Base-by-base conservation (phyloP, 805 yeast genomes). In the Cyberlindnera galapagoensis region DNA sequence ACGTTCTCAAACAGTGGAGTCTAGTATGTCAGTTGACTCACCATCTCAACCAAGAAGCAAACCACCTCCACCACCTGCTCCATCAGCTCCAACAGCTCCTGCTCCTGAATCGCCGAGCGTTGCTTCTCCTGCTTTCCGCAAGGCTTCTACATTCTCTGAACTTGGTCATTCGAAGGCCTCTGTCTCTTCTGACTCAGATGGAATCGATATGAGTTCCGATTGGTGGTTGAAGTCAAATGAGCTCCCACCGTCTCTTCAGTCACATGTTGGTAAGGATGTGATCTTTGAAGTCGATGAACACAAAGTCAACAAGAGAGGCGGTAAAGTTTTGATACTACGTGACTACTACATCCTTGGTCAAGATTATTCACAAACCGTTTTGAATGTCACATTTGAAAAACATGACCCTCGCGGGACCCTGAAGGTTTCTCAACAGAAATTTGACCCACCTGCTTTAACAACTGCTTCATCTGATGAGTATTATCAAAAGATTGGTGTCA, bases 291-390 rank as follows among this genome's bases (percentile, higher is more conserved):
- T 76, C 15, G 95, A 86, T 35, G 71, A 74, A 18, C 61, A 67
- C 36, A 49, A 51, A 10, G 59, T 79, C 7, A 43, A 43, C 10
- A 82, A 80, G 47, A 71, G 95, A 43, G 73, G 74, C 9, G 72
- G 73, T 16, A 60, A 74, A 25, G 42, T 39, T 3, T 40, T 60
- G 33, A 57, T 65, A 5, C 63, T 71, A 40, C 66, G 80, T 33
- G 87, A 80, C 42, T 76, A 81, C 42, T 85, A 84, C 50, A 64
- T 86, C 10, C 57, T 87, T 24, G 79, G 76, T 54, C 75, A 71
- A 39, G 94, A 84, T 51, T 75, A 80, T 43, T 72, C 92, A 1
- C 85, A 79, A 44, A 61, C 77, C 4, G 59, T 71, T 1, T 58
- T 85, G 40, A 75, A 77, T 30, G 58, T 82, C 5, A 63, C 68